Percentiles rank a stretch among this genome's conserved stretches.
phyloP scores from a whole-genome alignment of 345 rosid genomes.

The Salix koriyanagi region DNA sequence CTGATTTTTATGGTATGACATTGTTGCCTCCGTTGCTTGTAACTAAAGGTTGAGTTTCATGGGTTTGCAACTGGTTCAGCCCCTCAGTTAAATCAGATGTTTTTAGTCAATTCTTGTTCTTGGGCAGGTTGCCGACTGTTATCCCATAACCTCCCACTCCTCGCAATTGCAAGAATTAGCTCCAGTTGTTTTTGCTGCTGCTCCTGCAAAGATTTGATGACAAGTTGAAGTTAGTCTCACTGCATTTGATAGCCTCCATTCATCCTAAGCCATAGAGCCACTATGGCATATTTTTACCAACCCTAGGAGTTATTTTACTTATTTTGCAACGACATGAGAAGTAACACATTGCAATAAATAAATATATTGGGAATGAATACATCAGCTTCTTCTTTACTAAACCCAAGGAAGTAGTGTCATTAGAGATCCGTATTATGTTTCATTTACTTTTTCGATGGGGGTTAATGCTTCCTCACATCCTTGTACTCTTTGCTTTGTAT shows the following conservation, averaged over 20 bases:
- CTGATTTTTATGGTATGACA: slow-evolving; percentile 22
- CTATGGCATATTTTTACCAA: neutral
- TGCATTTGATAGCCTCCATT: neutral
- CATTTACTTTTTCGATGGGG: neutral
- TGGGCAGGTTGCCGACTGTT: slow-evolving; percentile 29
- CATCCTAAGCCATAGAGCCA: neutral
- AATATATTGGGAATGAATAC: neutral
- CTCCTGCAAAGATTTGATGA: slow-evolving; percentile 45
- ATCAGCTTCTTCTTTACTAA: neutral
- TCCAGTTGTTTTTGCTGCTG: slow-evolving; percentile 90
- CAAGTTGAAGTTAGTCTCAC: slow-evolving; percentile 6
- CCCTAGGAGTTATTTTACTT: neutral
- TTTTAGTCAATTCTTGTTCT: slow-evolving; percentile 27
- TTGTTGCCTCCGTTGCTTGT: slow-evolving; percentile 17
- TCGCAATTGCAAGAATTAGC: slow-evolving; percentile 70
- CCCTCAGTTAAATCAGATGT: slow-evolving; percentile 23
- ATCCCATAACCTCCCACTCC: slow-evolving; percentile 55
- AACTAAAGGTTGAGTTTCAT: slow-evolving; percentile 21
- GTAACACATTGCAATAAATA: neutral
- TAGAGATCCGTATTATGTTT: neutral
- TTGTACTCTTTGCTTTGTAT: no score
- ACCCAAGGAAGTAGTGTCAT: neutral
- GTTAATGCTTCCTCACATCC: no score
- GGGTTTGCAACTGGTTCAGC: slow-evolving; percentile 31
- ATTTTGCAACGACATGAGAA: neutral